Evolutionary conservation across 352 stramenopile genomes (phyloP).

Genomic region (Pythium phragmiticola): DNA sequence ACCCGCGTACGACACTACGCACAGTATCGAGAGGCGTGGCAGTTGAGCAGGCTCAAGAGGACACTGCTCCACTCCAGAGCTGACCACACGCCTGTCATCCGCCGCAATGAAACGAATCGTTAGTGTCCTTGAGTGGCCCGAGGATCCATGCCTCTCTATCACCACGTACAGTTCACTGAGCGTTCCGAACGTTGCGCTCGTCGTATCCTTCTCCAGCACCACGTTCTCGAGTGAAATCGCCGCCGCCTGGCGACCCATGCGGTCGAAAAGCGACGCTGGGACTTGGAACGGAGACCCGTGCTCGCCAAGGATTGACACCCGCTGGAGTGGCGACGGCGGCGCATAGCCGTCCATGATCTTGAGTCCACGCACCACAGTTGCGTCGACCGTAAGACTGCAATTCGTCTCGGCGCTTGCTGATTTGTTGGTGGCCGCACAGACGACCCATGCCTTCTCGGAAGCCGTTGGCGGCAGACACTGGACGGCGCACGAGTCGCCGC

Average conservation of each 20-base stretch:
- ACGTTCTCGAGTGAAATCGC: conserved; percentile 7
- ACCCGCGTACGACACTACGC: not conserved
- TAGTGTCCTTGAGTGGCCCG: not conserved
- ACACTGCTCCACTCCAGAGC: not conserved
- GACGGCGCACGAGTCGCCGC: conserved; percentile 3
- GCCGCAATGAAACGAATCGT: not conserved
- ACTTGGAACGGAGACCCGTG: not conserved
- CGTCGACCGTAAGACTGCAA: not conserved
- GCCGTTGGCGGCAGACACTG: not conserved
- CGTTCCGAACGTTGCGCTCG: not conserved
- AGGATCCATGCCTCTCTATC: too few species aligned
- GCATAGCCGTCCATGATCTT: not conserved
- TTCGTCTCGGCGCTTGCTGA: not conserved
- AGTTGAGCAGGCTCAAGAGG: not conserved
- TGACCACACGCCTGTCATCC: not conserved
- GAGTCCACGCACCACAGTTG: not conserved
- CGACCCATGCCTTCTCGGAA: not conserved
- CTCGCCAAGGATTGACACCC: not conserved
- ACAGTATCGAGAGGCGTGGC: not conserved
- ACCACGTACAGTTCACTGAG: conserved; percentile 6
- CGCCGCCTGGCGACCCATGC: not conserved
- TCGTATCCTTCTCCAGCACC: not conserved
- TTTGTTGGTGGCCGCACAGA: not conserved
- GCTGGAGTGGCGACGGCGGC: not conserved
- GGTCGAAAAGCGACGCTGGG: conserved; percentile 4